Base-by-base conservation (phyloP, 1,284 basidiomycete genomes). In the Earliella scabrosa region DNA sequence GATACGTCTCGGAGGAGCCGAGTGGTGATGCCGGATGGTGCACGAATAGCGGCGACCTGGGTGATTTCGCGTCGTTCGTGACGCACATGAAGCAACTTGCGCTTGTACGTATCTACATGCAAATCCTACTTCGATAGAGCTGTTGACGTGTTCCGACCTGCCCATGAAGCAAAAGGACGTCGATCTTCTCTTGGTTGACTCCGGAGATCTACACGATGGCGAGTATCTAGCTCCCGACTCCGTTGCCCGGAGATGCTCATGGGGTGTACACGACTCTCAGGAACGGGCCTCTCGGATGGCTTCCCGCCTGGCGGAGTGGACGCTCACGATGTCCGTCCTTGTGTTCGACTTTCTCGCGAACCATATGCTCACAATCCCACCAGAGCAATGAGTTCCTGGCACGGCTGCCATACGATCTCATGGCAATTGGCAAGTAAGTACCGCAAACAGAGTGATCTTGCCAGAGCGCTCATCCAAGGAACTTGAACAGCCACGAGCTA, bases 401-500 rank as follows among this genome's bases (percentile, higher is more conserved):
- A 26, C 75, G 85, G 63, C 77, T 96, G 26, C 86, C 89, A 0
- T 96, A 94, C 68, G 95, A 97, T 68, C 66, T 94, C 8, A 82
- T 95, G 65, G 77, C 91, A 0, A 92, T 95, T 56, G 94, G 95
- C 67, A 96, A 96, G 83, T 87, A 63, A 50, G 83, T 73, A 13
- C n/a, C n/a, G n/a, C n/a, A n/a, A n/a, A n/a, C n/a, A n/a, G n/a
- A n/a, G n/a, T n/a, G n/a, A n/a, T n/a, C n/a, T n/a, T n/a, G n/a
- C n/a, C n/a, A n/a, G n/a, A n/a, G n/a, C n/a, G n/a, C n/a, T n/a
- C n/a, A n/a, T n/a, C n/a, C n/a, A n/a, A n/a, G n/a, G n/a, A n/a
- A n/a, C n/a, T n/a, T n/a, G n/a, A n/a, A n/a, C n/a, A 88, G 87
- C 66, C 93, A 96, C 66, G 94, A 96, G 73, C 73, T 96, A 31